Base-by-base conservation (phyloP, 257 asterid genomes). In the Scutellaria baicalensis region DNA sequence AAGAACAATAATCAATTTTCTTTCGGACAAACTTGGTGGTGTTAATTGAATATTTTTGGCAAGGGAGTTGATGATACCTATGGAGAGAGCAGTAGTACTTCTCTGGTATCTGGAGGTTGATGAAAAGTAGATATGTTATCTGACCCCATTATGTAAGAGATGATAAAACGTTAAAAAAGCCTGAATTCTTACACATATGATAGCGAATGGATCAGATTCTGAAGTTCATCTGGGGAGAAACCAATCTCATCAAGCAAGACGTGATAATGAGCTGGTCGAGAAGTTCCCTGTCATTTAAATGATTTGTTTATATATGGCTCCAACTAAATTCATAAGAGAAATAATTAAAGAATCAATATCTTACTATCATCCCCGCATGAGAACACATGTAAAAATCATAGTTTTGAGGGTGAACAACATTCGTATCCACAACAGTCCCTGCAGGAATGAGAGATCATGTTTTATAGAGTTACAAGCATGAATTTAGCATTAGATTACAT, bases 321-420 rank as follows among this genome's bases (percentile, higher is more conserved):
- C 39, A 63, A 59, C 31, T 38, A 4, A 48, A 8, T 14, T 60
- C 16, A 17, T 39, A 9, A 39, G 36, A 60, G 51, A 60, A 40
- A 39, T 17, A 17, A 60, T 16, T 16, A 60, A 5, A 9, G 14
- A 60, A 52, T 59, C 21, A 56, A 44, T 12, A 78, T 84, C 93
- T 82, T 85, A 93, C 98, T 10, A 87, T 82, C 70, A 86, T 76
- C 64, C 97, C 97, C 2, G 95, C 88, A 12, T 93, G 98, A 72
- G 97, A 77, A 63, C 97, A 90, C 97, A 90, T 80, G 80, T 82
- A 93, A 70, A 93, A 90, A 77, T 93, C 98, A 77, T 88, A 86
- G 47, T 83, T 70, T 77, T 79, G 87, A 5, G 98, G 95, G 78
- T 93, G 98, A 66, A 87, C 92, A 49, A 93, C 59, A 43, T 85